Base-by-base conservation (phyloP, 176 grass and related monocot genomes). In the Neostapfia colusana region DNA sequence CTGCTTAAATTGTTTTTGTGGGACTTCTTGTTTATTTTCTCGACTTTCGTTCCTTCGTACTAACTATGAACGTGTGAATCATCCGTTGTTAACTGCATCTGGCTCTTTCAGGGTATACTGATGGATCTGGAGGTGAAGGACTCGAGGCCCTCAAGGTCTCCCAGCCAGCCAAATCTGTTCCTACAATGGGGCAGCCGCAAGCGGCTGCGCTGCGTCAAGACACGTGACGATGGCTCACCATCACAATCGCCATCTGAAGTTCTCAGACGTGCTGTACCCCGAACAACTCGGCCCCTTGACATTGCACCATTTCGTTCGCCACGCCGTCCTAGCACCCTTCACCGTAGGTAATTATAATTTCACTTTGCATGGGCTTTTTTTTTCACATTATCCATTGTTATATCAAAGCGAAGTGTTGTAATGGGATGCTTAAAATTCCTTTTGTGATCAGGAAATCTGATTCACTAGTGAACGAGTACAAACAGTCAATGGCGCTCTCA, bases 161-260 rank as follows among this genome's bases (percentile, higher is more conserved):
- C 74, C 20, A 67, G 79, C 43, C 83, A 90, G 60, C 90, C 90
- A 25, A 85, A 91, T 53, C 80, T 81, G 37, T 84, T 88, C 72
- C 69, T 97, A 40, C 76, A 90, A 69, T 97, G 93, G 93, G 93
- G 93, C 26, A 97, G 80, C 70, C 85, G 88, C 48, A 97, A 86
- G 79, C 86, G 88, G 63, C 85, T 92, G 14, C 83, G 82, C 23
- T 90, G 93, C 4, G 85, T 88, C 34, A 97, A 97, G 67, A 40
- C 77, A 0, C 85, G 86, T 0, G 93, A 89, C 2, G 88, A 89
- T 1, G 83, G 80, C 31, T 87, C 77, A 0, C 65, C 78, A 51
- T 81, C 85, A 16, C 88, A 59, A 2, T 67, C 41, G 0, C 81
- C 85, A 61, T 58, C 80, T 20, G 61, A 86, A 35, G 80, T 56